These are phyloP conservation scores for Barnettozyma salicaria DNA, from an alignment of 805 yeast genomes.

Conservation along the genomic window DNA sequence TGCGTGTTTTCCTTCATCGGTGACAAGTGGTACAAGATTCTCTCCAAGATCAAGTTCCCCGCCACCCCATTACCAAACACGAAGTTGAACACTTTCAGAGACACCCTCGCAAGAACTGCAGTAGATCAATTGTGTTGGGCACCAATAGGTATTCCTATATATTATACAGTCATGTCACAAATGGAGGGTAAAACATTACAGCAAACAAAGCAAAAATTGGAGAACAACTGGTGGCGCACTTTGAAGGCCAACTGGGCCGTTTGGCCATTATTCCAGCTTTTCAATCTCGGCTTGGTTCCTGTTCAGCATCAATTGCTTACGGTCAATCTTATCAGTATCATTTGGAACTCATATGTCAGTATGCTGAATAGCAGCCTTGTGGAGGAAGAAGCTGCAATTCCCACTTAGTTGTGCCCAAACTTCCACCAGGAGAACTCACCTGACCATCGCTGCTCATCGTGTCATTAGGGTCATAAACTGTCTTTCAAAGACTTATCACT, in stretches of 20 bases:
- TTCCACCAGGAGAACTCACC: too few relatives aligned
- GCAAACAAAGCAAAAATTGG: slow-evolving; percentile 38
- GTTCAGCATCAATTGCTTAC: slow-evolving; percentile 58
- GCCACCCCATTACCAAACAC: slow-evolving; percentile 12
- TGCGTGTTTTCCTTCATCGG: slow-evolving; percentile 72
- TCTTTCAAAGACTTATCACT: too few relatives aligned
- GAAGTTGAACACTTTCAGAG: slow-evolving; percentile 22
- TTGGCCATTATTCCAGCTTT: slow-evolving; percentile 84
- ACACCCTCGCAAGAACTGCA: slow-evolving; percentile 46
- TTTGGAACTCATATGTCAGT: slow-evolving; percentile 82
- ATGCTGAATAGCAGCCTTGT: slow-evolving; percentile 36
- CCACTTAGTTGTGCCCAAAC: too few relatives aligned
- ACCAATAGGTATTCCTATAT: slow-evolving; percentile 70
- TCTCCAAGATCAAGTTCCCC: slow-evolving; percentile 40
- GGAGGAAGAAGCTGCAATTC: too few relatives aligned
- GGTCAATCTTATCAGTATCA: slow-evolving; percentile 66
- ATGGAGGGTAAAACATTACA: slow-evolving; percentile 48
- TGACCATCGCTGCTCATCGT: too few relatives aligned
- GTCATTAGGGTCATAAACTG: too few relatives aligned
- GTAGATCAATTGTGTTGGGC: slow-evolving; percentile 75
- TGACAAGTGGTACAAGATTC: slow-evolving; percentile 57
- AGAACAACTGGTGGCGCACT: slow-evolving; percentile 58
- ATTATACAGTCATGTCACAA: slow-evolving; percentile 59
- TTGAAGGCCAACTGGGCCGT: slow-evolving; percentile 71
- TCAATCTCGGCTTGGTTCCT: slow-evolving; percentile 76